A percentile compares a stretch with the other conserved stretches of the same genome.
Evolutionary conservation across 495 filamentous ascomycete genomes (phyloP).

Genomic region (Filosporella fistucella): DNA sequence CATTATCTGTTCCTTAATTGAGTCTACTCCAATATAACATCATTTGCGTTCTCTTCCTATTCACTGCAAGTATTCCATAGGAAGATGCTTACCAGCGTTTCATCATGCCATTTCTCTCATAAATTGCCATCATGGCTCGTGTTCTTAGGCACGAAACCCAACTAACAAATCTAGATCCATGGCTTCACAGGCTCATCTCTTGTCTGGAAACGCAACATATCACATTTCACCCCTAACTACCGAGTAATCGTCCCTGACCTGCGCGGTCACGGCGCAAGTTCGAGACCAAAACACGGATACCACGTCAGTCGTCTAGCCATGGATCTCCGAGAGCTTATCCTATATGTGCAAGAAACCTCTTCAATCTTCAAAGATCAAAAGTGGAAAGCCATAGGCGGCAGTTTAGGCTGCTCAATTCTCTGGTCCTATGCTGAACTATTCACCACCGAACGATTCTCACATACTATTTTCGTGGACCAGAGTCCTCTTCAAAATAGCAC

Average conservation of each 20-base stretch:
- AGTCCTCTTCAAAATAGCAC: constrained; percentile 39
- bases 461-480: constrained; percentile 41
- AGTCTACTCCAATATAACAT: too few relatives aligned
- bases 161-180: constrained; percentile 29
- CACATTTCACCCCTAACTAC: constrained; percentile 13
- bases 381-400: constrained; percentile 35
- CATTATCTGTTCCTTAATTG: too few relatives aligned
- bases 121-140: too few relatives aligned
- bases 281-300: constrained; percentile 31
- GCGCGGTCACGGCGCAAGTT: constrained; percentile 37
- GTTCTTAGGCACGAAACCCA: too few relatives aligned
- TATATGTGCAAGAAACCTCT: constrained; percentile 17
- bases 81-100: too few relatives aligned
- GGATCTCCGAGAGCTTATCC: constrained; percentile 33
- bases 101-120: too few relatives aligned
- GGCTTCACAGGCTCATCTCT: constrained; percentile 40
- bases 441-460: constrained; percentile 25
- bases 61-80: too few relatives aligned
- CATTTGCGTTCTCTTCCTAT: too few relatives aligned
- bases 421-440: constrained; percentile 41
- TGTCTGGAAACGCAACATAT: constrained; percentile 38
- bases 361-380: neutral
- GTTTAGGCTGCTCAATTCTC: constrained; percentile 40
- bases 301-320: constrained; percentile 40
- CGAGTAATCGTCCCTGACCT: constrained; percentile 37